Conservation (phyloP, 2,329 filamentous ascomycete genomes). For the Fusarium verticillioides region DNA sequence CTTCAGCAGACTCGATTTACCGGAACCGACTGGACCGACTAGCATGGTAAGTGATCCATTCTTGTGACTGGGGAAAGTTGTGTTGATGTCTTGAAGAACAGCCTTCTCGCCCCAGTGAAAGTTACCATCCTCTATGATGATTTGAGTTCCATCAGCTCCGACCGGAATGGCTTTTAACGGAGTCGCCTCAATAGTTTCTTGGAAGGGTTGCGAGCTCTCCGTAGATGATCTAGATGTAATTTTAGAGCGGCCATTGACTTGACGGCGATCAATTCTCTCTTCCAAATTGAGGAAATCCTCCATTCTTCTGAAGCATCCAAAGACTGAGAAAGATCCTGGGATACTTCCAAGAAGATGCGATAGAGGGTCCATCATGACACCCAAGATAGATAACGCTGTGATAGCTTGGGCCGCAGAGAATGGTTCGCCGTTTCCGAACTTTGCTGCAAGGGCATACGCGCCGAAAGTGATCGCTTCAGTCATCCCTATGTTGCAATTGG, state of each 20-base stretch:
- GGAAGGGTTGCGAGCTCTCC: neutral
- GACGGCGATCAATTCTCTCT: slow-evolving; percentile 41
- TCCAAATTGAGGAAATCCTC: slow-evolving; percentile 45
- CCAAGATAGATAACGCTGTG: slow-evolving; percentile 47
- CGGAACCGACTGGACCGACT: slow-evolving; percentile 47
- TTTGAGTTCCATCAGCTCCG: neutral
- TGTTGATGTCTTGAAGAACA: slow-evolving; percentile 41
- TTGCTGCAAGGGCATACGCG: slow-evolving; percentile 45
- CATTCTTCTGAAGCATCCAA: slow-evolving; percentile 48
- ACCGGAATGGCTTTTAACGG: neutral
- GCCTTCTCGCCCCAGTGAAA: slow-evolving; percentile 46
- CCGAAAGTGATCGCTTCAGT: slow-evolving; percentile 48
- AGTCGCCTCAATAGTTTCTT: slow-evolving; percentile 22
- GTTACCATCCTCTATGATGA: slow-evolving; percentile 38
- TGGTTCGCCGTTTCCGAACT: slow-evolving; percentile 37
- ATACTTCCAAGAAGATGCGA: slow-evolving; percentile 42
- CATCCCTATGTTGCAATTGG: slow-evolving; percentile 42
- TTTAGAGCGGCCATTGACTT: slow-evolving; percentile 9
- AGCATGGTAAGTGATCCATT: slow-evolving; percentile 46
- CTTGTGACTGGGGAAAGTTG: slow-evolving; percentile 28
- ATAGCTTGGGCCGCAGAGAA: slow-evolving; percentile 48
- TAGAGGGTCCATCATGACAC: slow-evolving; percentile 46
- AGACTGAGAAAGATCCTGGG: slow-evolving; percentile 39
- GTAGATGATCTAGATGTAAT: neutral
- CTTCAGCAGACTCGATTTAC: slow-evolving; percentile 49